These are phyloP conservation scores for Fusarium sp. DNA, from an alignment of 2,329 filamentous ascomycete genomes.

Conservation along the genomic window DNA sequence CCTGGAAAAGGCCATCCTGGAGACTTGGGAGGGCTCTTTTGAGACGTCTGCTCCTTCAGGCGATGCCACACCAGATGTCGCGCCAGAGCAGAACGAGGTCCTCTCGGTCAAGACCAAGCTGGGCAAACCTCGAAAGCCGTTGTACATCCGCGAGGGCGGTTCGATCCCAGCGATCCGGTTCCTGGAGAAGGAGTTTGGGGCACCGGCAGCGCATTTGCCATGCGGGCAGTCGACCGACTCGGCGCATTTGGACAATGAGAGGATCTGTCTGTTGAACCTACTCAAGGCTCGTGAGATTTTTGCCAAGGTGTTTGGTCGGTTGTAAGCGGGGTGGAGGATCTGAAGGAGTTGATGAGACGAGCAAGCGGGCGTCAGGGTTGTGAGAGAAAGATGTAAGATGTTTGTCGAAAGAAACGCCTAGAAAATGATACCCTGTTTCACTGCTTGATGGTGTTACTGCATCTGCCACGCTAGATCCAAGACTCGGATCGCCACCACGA, in stretches of 20 bases:
- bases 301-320: conserved; percentile 80
- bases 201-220: conserved; percentile 91
- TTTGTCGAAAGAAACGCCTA: conserved; percentile 4
- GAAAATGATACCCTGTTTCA: conserved; percentile 34
- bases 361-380: background rate
- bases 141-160: conserved; percentile 96
- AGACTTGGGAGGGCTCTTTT: conserved; percentile 79
- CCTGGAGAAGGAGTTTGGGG: conserved; percentile 91
- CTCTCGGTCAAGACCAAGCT: conserved; percentile 29
- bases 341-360: conserved; percentile 11
- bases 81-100: conserved; percentile 30
- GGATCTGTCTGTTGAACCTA: conserved; percentile 88
- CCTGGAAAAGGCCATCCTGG: conserved; percentile 84
- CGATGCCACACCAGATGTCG: conserved; percentile 16
- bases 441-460: background rate
- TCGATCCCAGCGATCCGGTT: conserved; percentile 96
- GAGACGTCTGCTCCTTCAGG: conserved; percentile 37
- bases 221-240: conserved; percentile 95
- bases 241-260: conserved; percentile 94
- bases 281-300: conserved; percentile 95
- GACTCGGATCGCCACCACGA: background rate
- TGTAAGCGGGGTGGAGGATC: conserved; percentile 53
- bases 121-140: conserved; percentile 68
- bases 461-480: background rate
- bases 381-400: conserved; percentile 4